phyloP scores from a whole-genome alignment of 306 rosid species.

The Quercus aquifolioides region DNA sequence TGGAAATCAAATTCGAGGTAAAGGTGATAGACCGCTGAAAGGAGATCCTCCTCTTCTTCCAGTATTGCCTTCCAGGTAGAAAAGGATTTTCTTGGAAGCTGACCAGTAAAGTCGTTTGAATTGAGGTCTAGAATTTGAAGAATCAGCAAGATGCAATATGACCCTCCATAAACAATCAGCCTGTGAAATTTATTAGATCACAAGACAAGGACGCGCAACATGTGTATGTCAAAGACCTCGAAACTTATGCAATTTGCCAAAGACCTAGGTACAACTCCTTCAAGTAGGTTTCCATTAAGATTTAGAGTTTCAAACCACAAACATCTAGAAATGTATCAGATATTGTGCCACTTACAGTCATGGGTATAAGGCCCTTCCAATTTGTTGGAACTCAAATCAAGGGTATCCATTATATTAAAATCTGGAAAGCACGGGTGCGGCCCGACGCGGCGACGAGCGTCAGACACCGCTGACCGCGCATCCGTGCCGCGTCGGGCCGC shows the following conservation, averaged over 20 bases:
- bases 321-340: constrained; percentile 5
- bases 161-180: not conserved
- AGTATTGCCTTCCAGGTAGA: constrained; percentile 42
- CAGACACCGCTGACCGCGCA: no score
- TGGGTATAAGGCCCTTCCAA: not conserved
- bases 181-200: constrained; percentile 34
- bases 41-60: constrained; percentile 8
- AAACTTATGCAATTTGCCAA: constrained; percentile 17
- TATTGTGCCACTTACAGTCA: not conserved
- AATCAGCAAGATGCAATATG: not conserved
- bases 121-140: not conserved
- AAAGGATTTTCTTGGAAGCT: constrained; percentile 23
- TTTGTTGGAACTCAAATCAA: not conserved
- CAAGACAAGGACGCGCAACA: constrained; percentile 42
- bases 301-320: constrained; percentile 27
- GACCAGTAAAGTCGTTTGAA: constrained; percentile 33
- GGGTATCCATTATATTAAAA: not conserved
- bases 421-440: no score
- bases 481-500: no score
- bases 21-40: not conserved
- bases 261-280: constrained; percentile 36
- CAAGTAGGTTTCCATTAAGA: constrained; percentile 19
- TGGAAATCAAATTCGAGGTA: not conserved
- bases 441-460: no score
- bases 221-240: constrained; percentile 23